These are phyloP conservation scores for Diaporthe citri DNA, from an alignment of 2,329 filamentous ascomycete species.

Conservation along the genomic window DNA sequence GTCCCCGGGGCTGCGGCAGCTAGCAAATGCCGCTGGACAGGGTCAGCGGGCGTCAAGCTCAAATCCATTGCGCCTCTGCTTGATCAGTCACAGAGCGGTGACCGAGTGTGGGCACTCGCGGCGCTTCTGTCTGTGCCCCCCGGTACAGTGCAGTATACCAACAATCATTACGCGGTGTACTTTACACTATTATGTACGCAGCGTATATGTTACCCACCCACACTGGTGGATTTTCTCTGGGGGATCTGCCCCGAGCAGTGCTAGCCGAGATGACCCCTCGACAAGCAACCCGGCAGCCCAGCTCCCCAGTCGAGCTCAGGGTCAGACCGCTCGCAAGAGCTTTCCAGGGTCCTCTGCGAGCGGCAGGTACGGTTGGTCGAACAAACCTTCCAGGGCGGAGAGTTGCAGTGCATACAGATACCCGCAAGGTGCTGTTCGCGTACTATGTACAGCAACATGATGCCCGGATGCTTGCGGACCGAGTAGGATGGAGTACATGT, in stretches of 20 bases:
- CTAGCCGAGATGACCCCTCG: conserved; percentile 39
- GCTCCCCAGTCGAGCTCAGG: background rate
- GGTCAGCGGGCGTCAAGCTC: conserved; percentile 8
- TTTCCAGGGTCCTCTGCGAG: conserved; percentile 8
- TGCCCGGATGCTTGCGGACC: conserved; percentile 20
- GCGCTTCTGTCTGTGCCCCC: conserved; percentile 9
- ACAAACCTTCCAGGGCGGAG: background rate
- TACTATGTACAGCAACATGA: conserved; percentile 4
- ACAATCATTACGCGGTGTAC: background rate
- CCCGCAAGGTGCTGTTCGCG: background rate
- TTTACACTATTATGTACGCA: conserved; percentile 19
- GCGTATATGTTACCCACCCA: conserved; percentile 17
- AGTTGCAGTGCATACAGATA: conserved; percentile 26
- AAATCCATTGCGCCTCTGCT: conserved; percentile 8
- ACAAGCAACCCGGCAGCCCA: conserved; percentile 7
- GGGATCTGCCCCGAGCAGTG: conserved; percentile 39
- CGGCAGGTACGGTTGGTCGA: background rate
- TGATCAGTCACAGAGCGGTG: conserved; percentile 29
- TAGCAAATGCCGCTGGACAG: conserved; percentile 24
- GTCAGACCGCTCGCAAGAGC: conserved; percentile 14
- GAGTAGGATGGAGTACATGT: conserved; percentile 1
- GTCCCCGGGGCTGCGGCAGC: conserved; percentile 22
- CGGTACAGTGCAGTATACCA: background rate
- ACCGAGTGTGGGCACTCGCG: conserved; percentile 13
- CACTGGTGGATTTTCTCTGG: conserved; percentile 40